phyloP scores from a whole-genome alignment of 768 basidiomycete species.

The Mycena olivaceomarginata region DNA sequence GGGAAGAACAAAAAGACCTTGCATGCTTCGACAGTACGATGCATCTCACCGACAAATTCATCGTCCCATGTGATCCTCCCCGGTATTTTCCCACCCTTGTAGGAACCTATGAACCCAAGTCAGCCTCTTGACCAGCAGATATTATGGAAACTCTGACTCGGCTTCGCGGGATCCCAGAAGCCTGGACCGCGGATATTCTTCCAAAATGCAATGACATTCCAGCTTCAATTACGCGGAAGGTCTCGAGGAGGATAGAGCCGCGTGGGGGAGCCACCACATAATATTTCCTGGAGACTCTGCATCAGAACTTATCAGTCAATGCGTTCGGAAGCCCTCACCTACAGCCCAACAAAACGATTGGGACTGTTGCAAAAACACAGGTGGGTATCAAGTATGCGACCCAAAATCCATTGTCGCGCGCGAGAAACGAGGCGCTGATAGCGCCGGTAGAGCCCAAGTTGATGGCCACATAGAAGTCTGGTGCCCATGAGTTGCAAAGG shows the following conservation, averaged over 20 bases:
- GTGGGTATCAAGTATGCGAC: constrained; percentile 70
- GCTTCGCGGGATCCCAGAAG: constrained; percentile 71
- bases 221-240: constrained; percentile 63
- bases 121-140: too few relatives aligned
- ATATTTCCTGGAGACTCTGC: constrained; percentile 36
- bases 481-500: background rate
- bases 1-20: constrained; percentile 74
- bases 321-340: background rate
- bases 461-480: constrained; percentile 66
- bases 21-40: constrained; percentile 65
- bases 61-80: constrained; percentile 71
- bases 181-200: constrained; percentile 53
- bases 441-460: constrained; percentile 65
- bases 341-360: constrained; percentile 67
- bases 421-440: constrained; percentile 72
- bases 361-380: constrained; percentile 66
- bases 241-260: constrained; percentile 67
- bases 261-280: constrained; percentile 48
- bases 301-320: background rate
- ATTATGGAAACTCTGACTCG: constrained; percentile 51
- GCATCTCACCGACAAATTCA: constrained; percentile 72
- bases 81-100: constrained; percentile 56
- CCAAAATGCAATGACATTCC: constrained; percentile 59
- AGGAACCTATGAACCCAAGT: constrained; percentile 48
- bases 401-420: constrained; percentile 73